Base-by-base conservation (phyloP, 108 stramenopile species). In the Bacterosira constricta region DNA sequence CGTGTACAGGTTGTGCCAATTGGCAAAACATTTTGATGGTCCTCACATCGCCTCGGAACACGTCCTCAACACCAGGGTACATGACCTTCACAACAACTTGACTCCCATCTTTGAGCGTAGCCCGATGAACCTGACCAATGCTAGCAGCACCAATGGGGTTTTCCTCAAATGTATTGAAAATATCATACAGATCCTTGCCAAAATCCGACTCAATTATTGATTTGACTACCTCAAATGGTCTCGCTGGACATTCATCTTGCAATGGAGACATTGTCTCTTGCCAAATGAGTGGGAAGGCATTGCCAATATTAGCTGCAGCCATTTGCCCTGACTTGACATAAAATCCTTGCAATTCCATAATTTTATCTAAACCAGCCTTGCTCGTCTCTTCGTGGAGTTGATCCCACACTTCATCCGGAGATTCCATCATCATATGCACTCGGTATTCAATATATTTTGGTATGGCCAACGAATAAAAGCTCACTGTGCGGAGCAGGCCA, bases 61-160 rank as follows among this genome's bases (percentile, higher is more conserved):
- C 41, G n/a, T 75, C 41, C 46, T 91, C 88, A 13, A 90, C 91
- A 23, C 86, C 81, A 1, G 91, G 91, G 73, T 95, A 95, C 81
- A 88, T 83, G 10, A 95, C 79, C 66, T 95, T 95, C 0, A 92
- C 88, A 0, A 92, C 94, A 2, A 92, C 91, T 45, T 63, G 63
- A 53, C 66, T 81, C 4, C 87, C 86, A 61, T 86, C 82, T 63
- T 69, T 80, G 11, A 94, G 56, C 3, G 82, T 91, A 15, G 94
- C 94, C 1, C 88, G 69, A 77, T 95, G 94, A 1, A 92, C 91
- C 64, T 95, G 94, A 4, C 94, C 94, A 63, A 95, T 95, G 8
- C 83, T 83, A 6, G 94, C 94, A 23, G 89, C 74, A 34, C 94
- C 94, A 35, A 95, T 91, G 13, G 94, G 94, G 10, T n/a, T 64